Base-by-base conservation (phyloP, 306 rosid genomes). In the Quercus agrifolia region DNA sequence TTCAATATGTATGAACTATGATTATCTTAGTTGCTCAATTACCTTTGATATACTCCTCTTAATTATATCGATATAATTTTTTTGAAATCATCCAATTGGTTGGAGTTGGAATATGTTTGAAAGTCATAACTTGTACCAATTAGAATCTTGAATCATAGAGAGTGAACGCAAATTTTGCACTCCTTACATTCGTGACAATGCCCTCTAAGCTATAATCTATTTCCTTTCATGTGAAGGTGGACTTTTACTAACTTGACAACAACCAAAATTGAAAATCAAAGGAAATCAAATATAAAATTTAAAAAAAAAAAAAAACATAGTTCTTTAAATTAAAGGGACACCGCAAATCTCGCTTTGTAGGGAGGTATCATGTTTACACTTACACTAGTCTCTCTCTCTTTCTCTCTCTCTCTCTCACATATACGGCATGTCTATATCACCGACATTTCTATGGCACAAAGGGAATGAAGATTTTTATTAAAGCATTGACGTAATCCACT, bases 1-100 rank as follows among this genome's bases (percentile, higher is more conserved):
- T 68, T 61, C 54, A 21, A 77, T 35, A n/a, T 71, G 73, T 73
- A 77, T 56, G 38, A 33, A 35, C 41, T 44, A 19, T 78, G 73
- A 58, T 71, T 74, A 55, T 41, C 56, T 44, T 17, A 19, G 68
- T 21, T 77, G 46, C 66, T 57, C 49, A 54, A 58, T 61, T 74
- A 62, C 51, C 67, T 21, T 54, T 68, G n/a, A 38, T 69, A 49
- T 72, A 13, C 21, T 63, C 63, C 56, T 59, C 25, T 21, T n/a
- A 59, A 41, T 18, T 70, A 23, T 70, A 41, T 64, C 33, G 54
- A 12, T 28, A 15, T 63, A 5, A 14, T 21, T 31, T 59, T 59
- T 21, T 59, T 21, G 23, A 59, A 59, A 9, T 41, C 46, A 41
- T 41, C 28, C 70, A 63, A 63, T 14, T 28, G 70, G 70, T 11